Evolutionary conservation across 179 eudicot species (phyloP), one percentile per base, ranked within the genome.

Genomic region (Pouteria campechiana): DNA sequence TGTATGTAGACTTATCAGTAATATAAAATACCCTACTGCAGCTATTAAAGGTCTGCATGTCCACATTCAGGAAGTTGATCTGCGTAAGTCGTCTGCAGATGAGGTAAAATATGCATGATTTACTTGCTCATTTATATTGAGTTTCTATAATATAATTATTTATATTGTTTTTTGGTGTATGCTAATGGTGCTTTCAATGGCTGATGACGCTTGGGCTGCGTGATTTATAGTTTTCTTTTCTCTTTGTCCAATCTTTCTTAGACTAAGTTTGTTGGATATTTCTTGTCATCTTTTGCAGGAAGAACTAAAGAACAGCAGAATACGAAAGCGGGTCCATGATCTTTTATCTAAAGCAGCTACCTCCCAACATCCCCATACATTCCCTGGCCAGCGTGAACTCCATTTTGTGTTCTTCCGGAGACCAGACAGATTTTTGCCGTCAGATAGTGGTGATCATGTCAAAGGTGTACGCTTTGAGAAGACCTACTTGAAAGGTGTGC

Each of bases 391-490:
- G 54, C 73, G 83, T 29, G 94, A 86, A 64, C 83, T 86, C 45
- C 89, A 86, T 74, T 86, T 86, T 57, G 69, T 74, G 58, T 86
- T 86, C 75, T 89, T 81, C 42, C 69, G 81, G 50, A 78, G 61
- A 40, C 95, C 97, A 5, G 79, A 67, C 28, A 62, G 40, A 14
- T 78, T 89, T 79, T 30, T 72, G 18, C 79, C 63, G 5, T 76
- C 89, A 11, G 72, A 70, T 38, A 66, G 58, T 47, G 78, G 81
- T 44, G n/a, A n/a, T n/a, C 83, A 73, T 64, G 73, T 85, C 48
- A 51, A 50, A 69, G 77, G 79, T 38, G 74, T 82, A 45, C 81
- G 52, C 38, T 62, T 81, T 51, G 97, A 85, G 75, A 81, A 74
- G 78, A 89, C 97, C 57, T 34, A 61, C 34, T 81, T 89, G 41